Evolutionary conservation across 2,329 filamentous ascomycete species (phyloP).

Genomic region (Alternaria postmessia): DNA sequence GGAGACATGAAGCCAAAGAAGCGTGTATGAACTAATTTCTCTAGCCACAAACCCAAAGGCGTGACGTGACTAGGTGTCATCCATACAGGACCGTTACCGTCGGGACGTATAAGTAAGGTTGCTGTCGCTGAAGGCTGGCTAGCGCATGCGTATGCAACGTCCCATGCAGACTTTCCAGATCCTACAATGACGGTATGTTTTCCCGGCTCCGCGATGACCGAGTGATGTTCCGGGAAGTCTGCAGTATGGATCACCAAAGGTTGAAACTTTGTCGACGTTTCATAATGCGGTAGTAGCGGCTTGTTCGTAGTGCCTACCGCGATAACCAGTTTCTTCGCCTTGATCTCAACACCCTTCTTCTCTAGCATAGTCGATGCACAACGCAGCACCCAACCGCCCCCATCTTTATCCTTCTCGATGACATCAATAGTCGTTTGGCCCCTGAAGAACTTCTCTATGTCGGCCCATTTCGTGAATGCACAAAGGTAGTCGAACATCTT

Average conservation of each 20-base stretch:
- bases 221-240: constrained; percentile 57
- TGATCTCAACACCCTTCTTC: constrained; percentile 40
- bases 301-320: constrained; percentile 69
- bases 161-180: constrained; percentile 69
- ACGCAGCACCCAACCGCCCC: constrained; percentile 31
- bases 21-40: constrained; percentile 72
- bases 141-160: constrained; percentile 67
- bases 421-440: constrained; percentile 61
- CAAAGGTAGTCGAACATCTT: constrained; percentile 65
- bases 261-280: constrained; percentile 60
- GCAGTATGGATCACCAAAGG: constrained; percentile 66
- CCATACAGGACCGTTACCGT: constrained; percentile 67
- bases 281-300: constrained; percentile 63
- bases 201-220: constrained; percentile 48
- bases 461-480: constrained; percentile 52
- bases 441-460: constrained; percentile 58
- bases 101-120: constrained; percentile 66
- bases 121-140: constrained; percentile 56
- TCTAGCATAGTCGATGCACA: constrained; percentile 13
- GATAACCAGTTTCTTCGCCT: constrained; percentile 63
- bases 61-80: constrained; percentile 70
- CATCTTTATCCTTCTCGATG: constrained; percentile 54
- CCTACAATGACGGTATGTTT: constrained; percentile 62
- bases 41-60: constrained; percentile 71
- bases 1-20: constrained; percentile 78